phyloP scores from a whole-genome alignment of 2,329 filamentous ascomycete genomes.

The Helotiales sp. region DNA sequence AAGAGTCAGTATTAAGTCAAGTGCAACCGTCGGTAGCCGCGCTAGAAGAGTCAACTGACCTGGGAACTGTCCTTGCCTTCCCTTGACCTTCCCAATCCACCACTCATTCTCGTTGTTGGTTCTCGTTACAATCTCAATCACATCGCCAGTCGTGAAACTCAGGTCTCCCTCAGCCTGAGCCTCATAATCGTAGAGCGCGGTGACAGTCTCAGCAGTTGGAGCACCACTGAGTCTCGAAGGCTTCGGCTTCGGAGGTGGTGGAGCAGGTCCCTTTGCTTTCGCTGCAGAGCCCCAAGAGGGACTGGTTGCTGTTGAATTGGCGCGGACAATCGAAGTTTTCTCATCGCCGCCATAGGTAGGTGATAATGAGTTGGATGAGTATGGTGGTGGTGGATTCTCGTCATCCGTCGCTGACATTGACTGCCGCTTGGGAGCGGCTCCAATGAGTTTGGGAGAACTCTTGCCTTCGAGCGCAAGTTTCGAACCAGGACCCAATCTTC shows the following conservation, averaged over 20 bases:
- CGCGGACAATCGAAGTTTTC: slow-evolving; percentile 44
- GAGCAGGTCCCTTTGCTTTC: slow-evolving; percentile 71
- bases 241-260: slow-evolving; percentile 79
- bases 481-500: slow-evolving; percentile 33
- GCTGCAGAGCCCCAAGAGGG: slow-evolving; percentile 53
- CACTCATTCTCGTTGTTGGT: slow-evolving; percentile 96
- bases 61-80: slow-evolving; percentile 89
- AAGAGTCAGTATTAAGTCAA: slow-evolving; percentile 26
- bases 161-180: slow-evolving; percentile 94
- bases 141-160: slow-evolving; percentile 85
- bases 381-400: slow-evolving; percentile 74
- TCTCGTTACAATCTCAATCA: slow-evolving; percentile 83
- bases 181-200: slow-evolving; percentile 93
- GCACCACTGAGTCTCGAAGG: slow-evolving; percentile 72
- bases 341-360: slow-evolving; percentile 26
- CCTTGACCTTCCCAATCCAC: slow-evolving; percentile 86
- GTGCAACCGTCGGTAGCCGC: not conserved
- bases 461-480: slow-evolving; percentile 45
- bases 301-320: slow-evolving; percentile 47
- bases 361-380: slow-evolving; percentile 53
- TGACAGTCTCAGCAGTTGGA: slow-evolving; percentile 76
- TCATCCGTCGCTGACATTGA: slow-evolving; percentile 46
- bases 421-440: slow-evolving; percentile 46
- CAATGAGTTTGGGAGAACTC: slow-evolving; percentile 36
- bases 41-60: slow-evolving; percentile 59